A percentile compares a stretch with the other conserved stretches of the same genome.
Evolutionary conservation across 495 filamentous ascomycete species (phyloP).

Genomic region (Lasiosphaeria miniovina): DNA sequence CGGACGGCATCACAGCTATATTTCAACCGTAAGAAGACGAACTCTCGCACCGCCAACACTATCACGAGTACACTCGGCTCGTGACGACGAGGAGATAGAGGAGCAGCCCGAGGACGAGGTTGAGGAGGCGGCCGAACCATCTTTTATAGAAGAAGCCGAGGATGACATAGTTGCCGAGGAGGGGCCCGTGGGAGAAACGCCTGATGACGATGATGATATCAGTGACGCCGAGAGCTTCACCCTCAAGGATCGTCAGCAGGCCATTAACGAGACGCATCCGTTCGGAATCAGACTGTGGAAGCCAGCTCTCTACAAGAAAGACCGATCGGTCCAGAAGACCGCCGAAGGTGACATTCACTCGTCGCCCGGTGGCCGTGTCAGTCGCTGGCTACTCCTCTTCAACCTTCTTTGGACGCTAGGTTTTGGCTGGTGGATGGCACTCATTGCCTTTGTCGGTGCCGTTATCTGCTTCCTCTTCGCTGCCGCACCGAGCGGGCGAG

Average conservation of each 20-base stretch:
- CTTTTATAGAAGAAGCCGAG: conserved; percentile 29
- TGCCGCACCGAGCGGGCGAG: conserved; percentile 72
- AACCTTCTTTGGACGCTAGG: conserved; percentile 87
- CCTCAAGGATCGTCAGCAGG: conserved; percentile 89
- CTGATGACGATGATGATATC: conserved; percentile 55
- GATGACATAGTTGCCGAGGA: conserved; percentile 26
- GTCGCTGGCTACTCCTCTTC: conserved; percentile 74
- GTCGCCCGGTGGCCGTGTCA: conserved; percentile 84
- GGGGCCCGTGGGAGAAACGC: conserved; percentile 31
- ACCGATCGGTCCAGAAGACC: conserved; percentile 89
- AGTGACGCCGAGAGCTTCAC: conserved; percentile 84
- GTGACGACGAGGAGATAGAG: conserved; percentile 37
- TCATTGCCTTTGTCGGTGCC: conserved; percentile 70
- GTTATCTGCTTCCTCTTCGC: conserved; percentile 75
- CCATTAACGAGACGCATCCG: conserved; percentile 98
- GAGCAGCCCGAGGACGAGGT: conserved; percentile 27
- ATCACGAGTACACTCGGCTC: conserved; percentile 53
- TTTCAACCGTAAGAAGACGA: conserved; percentile 72
- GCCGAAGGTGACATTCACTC: conserved; percentile 98
- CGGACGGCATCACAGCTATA: conserved; percentile 42
- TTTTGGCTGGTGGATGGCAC: conserved; percentile 96
- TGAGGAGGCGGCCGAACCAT: conserved; percentile 14
- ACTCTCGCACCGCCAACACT: conserved; percentile 57
- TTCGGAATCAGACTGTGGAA: conserved; percentile 99
- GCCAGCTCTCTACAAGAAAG: conserved; percentile 96